phyloP scores from a whole-genome alignment of 192 early-diverging fungal genomes.

The Rhizophlyctis rosea region DNA sequence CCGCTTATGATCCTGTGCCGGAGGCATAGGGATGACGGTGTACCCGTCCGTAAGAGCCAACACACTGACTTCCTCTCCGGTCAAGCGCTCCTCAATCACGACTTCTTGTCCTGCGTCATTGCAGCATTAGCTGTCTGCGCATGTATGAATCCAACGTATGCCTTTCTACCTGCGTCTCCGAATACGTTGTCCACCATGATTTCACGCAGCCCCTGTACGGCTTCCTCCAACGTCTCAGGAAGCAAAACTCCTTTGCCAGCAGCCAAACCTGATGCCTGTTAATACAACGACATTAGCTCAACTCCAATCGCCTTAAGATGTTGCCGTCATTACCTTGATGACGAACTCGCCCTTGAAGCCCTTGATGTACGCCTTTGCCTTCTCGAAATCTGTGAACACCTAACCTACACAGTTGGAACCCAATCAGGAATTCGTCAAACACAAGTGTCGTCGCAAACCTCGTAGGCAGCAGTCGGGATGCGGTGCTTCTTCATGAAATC shows the following conservation, averaged over 20 bases:
- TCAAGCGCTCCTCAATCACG: constrained; percentile 92
- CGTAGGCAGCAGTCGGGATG: constrained; percentile 94
- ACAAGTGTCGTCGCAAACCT: too few species aligned
- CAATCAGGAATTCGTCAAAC: too few species aligned
- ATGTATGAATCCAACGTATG: constrained; percentile 10
- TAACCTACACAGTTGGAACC: too few species aligned
- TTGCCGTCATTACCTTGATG: too few species aligned
- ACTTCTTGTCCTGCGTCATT: constrained; percentile 82
- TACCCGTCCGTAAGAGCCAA: constrained; percentile 94
- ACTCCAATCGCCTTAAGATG: too few species aligned
- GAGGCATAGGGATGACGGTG: constrained; percentile 83
- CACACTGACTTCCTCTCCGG: constrained; percentile 90
- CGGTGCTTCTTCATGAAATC: constrained; percentile 96
- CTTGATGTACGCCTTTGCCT: constrained; percentile 66
- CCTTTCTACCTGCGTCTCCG: too few species aligned
- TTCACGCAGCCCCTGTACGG: constrained; percentile 72
- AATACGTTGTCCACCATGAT: constrained; percentile 93
- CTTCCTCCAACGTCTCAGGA: constrained; percentile 81
- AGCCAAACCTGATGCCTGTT: constrained; percentile 96
- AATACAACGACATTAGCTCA: too few species aligned
- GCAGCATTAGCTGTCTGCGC: constrained; percentile 8
- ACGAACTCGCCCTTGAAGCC: constrained; percentile 63
- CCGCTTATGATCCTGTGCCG: constrained; percentile 98
- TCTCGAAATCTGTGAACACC: constrained; percentile 75
- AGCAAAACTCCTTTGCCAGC: constrained; percentile 97